Base-by-base conservation (phyloP, 495 filamentous ascomycete species). In the Corynascus novoguineensis region DNA sequence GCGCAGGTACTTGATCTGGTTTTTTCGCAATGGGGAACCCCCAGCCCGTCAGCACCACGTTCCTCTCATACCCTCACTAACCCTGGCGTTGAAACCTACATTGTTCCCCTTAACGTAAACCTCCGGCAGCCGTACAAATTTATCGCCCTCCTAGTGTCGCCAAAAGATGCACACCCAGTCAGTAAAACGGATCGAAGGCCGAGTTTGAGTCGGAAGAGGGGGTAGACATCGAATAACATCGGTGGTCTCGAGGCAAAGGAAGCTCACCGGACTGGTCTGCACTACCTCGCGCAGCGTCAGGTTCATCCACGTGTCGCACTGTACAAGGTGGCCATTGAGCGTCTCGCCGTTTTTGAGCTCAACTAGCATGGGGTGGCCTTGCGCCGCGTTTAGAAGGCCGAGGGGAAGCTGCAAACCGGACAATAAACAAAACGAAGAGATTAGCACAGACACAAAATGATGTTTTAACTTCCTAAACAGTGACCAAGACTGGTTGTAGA, bases 241-340 rank as follows among this genome's bases (percentile, higher is more conserved):
- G n/a, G n/a, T n/a, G n/a, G n/a, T n/a, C n/a, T n/a, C n/a, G n/a
- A 35, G 28, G 10, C 9, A 14, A 8, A 47, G 14, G 1, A 11
- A 28, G 60, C 74, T 27, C 65, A 85, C 82, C 25, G 92, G 83
- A 64, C 88, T 95, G 7, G 93, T 98, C 74, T 97, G 92, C n/a
- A 97, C 88, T 9, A 98, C 95, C 66, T 97, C 93, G 68, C 92
- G 92, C 68, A 98, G 74, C 19, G 92, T 97, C 48, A 98, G 73
- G 72, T 98, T 98, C 93, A 98, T 98, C 90, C 91, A 98, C 35
- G 90, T 97, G 72, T 98, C 93, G 80, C 90, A 97, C 68, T 84
- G 91, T 69, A 96, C 86, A 53, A 98, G 78, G 68, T 95, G 90
- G 61, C 93, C 93, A 74, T 97, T 98, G 47, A 97, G 78, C 0